Evolutionary conservation across 2,329 filamentous ascomycete genomes (phyloP).

Genomic region (Atkinsonella texensis): DNA sequence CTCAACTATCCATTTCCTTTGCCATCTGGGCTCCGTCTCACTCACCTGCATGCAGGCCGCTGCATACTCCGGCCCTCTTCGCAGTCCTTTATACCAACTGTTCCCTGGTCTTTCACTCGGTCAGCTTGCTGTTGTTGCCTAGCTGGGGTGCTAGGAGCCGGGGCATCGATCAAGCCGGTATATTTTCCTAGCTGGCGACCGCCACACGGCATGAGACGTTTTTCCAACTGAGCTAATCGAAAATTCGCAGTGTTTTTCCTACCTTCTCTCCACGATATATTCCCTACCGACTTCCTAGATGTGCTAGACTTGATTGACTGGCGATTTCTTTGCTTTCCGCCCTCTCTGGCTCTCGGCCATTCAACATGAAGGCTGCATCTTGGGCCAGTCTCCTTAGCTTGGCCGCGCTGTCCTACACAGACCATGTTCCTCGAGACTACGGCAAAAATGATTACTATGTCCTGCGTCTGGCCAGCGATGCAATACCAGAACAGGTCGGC

Average conservation of each 20-base stretch:
- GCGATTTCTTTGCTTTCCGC: not conserved
- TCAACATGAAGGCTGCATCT: slow-evolving; percentile 38
- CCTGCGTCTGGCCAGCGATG: slow-evolving; percentile 59
- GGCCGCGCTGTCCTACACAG: slow-evolving; percentile 33
- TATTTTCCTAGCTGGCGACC: not conserved
- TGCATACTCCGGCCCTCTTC: too few relatives aligned
- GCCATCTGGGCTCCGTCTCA: too few relatives aligned
- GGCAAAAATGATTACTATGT: slow-evolving; percentile 85
- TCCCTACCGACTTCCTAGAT: not conserved
- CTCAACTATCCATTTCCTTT: too few relatives aligned
- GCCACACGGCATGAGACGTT: not conserved
- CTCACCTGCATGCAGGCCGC: too few relatives aligned
- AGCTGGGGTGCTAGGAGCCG: too few relatives aligned
- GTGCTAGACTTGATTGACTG: slow-evolving; percentile 1
- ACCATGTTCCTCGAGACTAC: slow-evolving; percentile 55
- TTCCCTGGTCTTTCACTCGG: too few relatives aligned
- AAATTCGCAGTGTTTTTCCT: not conserved
- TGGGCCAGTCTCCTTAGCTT: slow-evolving; percentile 42
- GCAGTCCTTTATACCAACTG: too few relatives aligned
- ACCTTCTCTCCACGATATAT: not conserved
- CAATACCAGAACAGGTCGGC: slow-evolving; percentile 58
- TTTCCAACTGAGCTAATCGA: not conserved
- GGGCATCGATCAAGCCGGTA: too few relatives aligned
- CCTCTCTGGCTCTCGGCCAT: not conserved
- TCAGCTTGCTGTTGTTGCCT: too few relatives aligned